phyloP scores from a whole-genome alignment of 78 protist genomes.

The Dictyostelium capitatum region DNA sequence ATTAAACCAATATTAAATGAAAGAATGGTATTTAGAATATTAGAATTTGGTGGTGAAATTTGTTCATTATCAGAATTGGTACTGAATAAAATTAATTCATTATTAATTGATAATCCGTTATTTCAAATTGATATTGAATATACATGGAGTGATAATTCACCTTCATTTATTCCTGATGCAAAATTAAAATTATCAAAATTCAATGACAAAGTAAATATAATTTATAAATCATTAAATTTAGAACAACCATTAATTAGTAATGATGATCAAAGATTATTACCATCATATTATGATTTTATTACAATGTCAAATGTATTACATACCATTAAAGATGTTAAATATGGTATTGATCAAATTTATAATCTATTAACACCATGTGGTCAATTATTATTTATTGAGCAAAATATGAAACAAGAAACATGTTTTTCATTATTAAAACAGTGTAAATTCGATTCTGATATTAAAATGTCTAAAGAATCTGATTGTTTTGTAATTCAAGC shows the following conservation, averaged over 20 bases:
- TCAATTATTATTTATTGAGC: not conserved
- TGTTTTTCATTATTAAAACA: not conserved
- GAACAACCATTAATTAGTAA: not conserved
- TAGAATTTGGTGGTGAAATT: conserved; percentile 21
- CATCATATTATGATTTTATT: conserved; percentile 4
- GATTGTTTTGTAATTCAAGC: not conserved
- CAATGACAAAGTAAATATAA: not conserved
- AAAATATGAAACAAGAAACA: not conserved
- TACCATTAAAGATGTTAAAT: not conserved
- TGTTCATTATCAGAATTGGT: not conserved
- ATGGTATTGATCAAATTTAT: not conserved
- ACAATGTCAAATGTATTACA: conserved; percentile 21
- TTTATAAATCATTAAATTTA: not conserved
- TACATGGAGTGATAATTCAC: conserved; percentile 36
- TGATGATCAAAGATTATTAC: not conserved
- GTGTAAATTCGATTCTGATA: not conserved
- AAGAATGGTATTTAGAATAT: not conserved
- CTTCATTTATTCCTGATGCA: not conserved
- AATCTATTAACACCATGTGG: not conserved
- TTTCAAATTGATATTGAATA: conserved; percentile 10
- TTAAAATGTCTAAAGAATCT: not conserved
- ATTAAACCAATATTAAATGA: not conserved
- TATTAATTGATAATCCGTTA: not conserved
- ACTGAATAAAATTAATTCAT: not conserved
- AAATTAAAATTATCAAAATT: not conserved